Percentiles rank a stretch among this genome's conserved stretches.
Conservation (phyloP, 495 filamentous ascomycete genomes). For the Amniculicola lignicola region DNA sequence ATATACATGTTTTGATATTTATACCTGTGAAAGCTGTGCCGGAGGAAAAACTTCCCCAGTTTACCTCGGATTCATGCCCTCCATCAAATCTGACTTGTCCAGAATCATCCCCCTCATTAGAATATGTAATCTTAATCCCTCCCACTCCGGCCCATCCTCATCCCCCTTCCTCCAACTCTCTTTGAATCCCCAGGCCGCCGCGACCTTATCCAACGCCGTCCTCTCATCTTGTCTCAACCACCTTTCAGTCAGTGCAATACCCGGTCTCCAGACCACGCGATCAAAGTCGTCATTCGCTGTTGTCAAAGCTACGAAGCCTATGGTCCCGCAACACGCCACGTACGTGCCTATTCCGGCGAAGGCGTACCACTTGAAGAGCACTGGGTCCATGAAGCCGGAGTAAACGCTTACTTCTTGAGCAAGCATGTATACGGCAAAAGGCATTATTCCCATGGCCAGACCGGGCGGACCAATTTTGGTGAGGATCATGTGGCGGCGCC, state of each 20-base stretch:
- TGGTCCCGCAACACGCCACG: slow-evolving; percentile 67
- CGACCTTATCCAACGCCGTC: slow-evolving; percentile 81
- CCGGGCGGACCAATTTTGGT: slow-evolving; percentile 50
- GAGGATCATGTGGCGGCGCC: slow-evolving; percentile 61
- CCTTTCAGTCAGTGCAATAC: slow-evolving; percentile 74
- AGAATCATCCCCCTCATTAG: slow-evolving; percentile 80
- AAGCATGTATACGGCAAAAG: slow-evolving; percentile 65
- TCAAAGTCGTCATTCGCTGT: slow-evolving; percentile 94
- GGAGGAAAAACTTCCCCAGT: no score
- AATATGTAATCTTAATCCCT: slow-evolving; percentile 74
- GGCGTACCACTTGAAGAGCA: slow-evolving; percentile 67
- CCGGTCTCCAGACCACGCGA: slow-evolving; percentile 79
- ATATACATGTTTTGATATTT: no score
- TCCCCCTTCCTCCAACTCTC: slow-evolving; percentile 76
- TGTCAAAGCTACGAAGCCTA: slow-evolving; percentile 78
- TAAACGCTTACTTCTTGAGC: slow-evolving; percentile 58
- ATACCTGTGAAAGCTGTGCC: no score
- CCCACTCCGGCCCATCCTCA: slow-evolving; percentile 88
- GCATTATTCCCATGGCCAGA: slow-evolving; percentile 56
- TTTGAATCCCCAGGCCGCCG: slow-evolving; percentile 84
- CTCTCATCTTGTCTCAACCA: slow-evolving; percentile 93
- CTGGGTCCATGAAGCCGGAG: slow-evolving; percentile 69
- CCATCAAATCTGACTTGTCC: slow-evolving; percentile 82
- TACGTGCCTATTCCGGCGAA: slow-evolving; percentile 81
- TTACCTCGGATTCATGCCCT: slow-evolving; percentile 87